phyloP scores from a whole-genome alignment of 2,329 filamentous ascomycete species.

The Talaromyces sp. region DNA sequence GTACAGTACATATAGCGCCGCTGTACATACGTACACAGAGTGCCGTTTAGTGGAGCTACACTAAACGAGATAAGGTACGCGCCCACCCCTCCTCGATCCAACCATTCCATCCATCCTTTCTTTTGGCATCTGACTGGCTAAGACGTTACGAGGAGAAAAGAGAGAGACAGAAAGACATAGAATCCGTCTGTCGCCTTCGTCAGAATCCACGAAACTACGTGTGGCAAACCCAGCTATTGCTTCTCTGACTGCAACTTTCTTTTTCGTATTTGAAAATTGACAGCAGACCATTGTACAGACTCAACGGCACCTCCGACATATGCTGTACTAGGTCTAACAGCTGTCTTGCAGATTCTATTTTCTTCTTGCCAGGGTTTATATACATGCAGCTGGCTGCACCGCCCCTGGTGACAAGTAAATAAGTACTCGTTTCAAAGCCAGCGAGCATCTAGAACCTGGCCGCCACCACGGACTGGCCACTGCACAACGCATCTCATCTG shows the following conservation, averaged over 20 bases:
- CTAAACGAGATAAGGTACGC: conserved; percentile 10
- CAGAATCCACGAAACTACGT: background rate
- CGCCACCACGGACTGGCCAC: conserved; percentile 2
- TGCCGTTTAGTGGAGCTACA: conserved; percentile 13
- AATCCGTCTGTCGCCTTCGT: background rate
- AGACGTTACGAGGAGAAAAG: background rate
- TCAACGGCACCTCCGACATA: background rate
- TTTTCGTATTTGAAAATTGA: background rate
- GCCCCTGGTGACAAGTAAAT: background rate
- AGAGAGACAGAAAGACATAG: background rate
- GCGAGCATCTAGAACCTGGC: background rate
- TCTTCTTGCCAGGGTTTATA: background rate
- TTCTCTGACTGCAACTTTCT: conserved; percentile 1
- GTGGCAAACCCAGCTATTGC: conserved; percentile 7
- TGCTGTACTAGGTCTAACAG: conserved; percentile 6
- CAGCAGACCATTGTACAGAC: background rate
- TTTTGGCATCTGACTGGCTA: background rate
- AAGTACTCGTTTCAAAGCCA: background rate
- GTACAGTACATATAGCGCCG: background rate
- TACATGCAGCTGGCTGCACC: conserved; percentile 12
- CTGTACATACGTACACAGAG: background rate
- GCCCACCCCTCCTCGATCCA: background rate
- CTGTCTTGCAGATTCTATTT: background rate
- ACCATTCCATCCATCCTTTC: background rate
- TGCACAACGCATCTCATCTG: background rate